phyloP scores from a whole-genome alignment of 805 yeast species.

The Priceomyces fermenticarens region DNA sequence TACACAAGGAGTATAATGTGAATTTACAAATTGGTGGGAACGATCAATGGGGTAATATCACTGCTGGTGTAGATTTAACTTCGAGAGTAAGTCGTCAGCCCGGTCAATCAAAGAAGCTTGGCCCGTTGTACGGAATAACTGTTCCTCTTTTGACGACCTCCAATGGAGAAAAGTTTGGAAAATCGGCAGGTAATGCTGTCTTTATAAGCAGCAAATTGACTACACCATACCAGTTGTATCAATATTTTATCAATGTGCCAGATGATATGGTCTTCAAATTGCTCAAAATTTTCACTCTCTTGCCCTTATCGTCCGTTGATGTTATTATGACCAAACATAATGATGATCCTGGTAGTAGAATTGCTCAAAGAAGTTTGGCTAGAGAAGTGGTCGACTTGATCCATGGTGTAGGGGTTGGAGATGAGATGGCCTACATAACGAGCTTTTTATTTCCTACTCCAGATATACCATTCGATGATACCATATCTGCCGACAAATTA shows the following conservation, averaged over 20 bases:
- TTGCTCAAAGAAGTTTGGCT: slow-evolving; percentile 78
- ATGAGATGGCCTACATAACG: slow-evolving; percentile 63
- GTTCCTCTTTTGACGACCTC: slow-evolving; percentile 88
- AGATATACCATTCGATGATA: slow-evolving; percentile 45
- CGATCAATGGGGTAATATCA: slow-evolving; percentile 98
- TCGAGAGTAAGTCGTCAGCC: slow-evolving; percentile 44
- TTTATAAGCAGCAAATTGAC: slow-evolving; percentile 78
- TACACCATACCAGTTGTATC: slow-evolving; percentile 78
- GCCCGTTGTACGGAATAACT: slow-evolving; percentile 68
- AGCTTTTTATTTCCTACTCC: slow-evolving; percentile 63
- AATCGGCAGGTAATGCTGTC: slow-evolving; percentile 95
- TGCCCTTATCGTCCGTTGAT: slow-evolving; percentile 63
- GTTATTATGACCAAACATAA: slow-evolving; percentile 50
- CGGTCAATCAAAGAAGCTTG: slow-evolving; percentile 10
- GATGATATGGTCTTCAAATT: slow-evolving; percentile 73
- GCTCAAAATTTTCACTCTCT: slow-evolving; percentile 72
- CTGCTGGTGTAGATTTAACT: slow-evolving; percentile 91
- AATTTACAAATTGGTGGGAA: slow-evolving; percentile 89
- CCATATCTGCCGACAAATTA: slow-evolving; percentile 47
- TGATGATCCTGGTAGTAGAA: slow-evolving; percentile 56
- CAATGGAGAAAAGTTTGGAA: slow-evolving; percentile 91
- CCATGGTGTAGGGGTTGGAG: slow-evolving; percentile 79
- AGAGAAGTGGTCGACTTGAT: slow-evolving; percentile 81
- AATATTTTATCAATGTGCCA: slow-evolving; percentile 74
- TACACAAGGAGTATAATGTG: slow-evolving; percentile 58